phyloP scores from a whole-genome alignment of 495 filamentous ascomycete genomes.

The Penicillium arizonense region DNA sequence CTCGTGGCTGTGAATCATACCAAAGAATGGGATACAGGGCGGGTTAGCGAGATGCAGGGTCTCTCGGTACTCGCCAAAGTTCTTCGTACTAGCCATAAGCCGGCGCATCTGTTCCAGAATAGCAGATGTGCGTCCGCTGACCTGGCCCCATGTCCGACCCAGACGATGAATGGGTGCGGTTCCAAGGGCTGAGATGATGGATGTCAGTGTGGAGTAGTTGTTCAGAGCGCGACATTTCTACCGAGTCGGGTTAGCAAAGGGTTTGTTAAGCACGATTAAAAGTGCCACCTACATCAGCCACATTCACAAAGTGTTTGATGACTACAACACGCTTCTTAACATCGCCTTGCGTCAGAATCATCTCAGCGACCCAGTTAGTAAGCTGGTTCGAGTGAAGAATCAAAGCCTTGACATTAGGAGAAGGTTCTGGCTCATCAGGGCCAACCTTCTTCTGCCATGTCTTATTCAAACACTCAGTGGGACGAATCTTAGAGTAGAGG shows the following conservation, averaged over 20 bases:
- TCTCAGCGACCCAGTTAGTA: slow-evolving; percentile 99
- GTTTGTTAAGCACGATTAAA: background rate
- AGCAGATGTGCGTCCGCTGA: slow-evolving; percentile 75
- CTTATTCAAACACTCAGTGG: slow-evolving; percentile 95
- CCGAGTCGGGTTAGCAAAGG: slow-evolving; percentile 5
- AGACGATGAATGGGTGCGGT: slow-evolving; percentile 94
- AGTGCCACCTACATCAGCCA: slow-evolving; percentile 70
- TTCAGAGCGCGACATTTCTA: slow-evolving; percentile 93
- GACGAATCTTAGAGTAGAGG: slow-evolving; percentile 91
- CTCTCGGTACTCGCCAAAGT: slow-evolving; percentile 96
- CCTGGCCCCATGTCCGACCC: slow-evolving; percentile 90
- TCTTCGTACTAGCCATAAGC: slow-evolving; percentile 96
- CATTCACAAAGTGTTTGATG: slow-evolving; percentile 96
- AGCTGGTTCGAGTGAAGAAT: slow-evolving; percentile 98
- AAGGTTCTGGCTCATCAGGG: slow-evolving; percentile 81
- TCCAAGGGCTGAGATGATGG: slow-evolving; percentile 92
- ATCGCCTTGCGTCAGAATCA: slow-evolving; percentile 92
- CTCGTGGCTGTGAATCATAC: slow-evolving; percentile 48
- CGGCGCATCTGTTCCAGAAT: slow-evolving; percentile 87
- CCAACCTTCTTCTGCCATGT: slow-evolving; percentile 94
- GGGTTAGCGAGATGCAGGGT: slow-evolving; percentile 88
- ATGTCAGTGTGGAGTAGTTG: slow-evolving; percentile 98
- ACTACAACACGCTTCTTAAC: slow-evolving; percentile 95
- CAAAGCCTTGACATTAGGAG: slow-evolving; percentile 89
- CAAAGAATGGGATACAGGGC: slow-evolving; percentile 97